These are phyloP conservation scores for Vitis riparia DNA, from an alignment of 164 flowering plant species.

Conservation along the genomic window DNA sequence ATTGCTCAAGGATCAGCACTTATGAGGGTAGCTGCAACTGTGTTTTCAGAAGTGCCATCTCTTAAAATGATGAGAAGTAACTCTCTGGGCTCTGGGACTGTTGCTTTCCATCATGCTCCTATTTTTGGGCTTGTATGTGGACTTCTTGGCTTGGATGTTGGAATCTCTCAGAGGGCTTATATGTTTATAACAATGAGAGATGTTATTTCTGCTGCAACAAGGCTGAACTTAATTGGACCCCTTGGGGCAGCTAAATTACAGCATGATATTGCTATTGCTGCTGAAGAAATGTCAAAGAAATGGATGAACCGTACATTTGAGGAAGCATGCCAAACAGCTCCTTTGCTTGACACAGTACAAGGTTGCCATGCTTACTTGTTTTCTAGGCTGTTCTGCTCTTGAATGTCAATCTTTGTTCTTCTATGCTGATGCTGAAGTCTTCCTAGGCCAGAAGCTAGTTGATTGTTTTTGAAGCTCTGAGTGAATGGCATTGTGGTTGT, in stretches of 20 bases:
- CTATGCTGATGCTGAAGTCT: no score
- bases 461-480: no score
- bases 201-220: constrained; percentile 86
- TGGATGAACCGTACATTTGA: constrained; percentile 72
- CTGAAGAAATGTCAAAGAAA: constrained; percentile 62
- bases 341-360: constrained; percentile 81
- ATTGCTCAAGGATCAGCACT: constrained; percentile 88
- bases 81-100: constrained; percentile 33
- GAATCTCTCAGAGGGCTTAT: constrained; percentile 70
- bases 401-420: constrained; percentile 11
- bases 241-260: constrained; percentile 82
- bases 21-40: constrained; percentile 74
- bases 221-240: constrained; percentile 91
- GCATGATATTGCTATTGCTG: constrained; percentile 68
- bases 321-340: constrained; percentile 85
- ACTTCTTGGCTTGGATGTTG: constrained; percentile 62
- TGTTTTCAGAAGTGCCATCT: constrained; percentile 60
- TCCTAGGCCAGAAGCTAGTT: no score
- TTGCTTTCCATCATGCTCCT: constrained; percentile 86
- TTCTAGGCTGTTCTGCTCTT: constrained; percentile 85
- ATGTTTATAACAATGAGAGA: constrained; percentile 93
- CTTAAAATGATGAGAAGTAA: constrained; percentile 66
- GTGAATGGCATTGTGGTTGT: no score
- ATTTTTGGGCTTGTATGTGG: constrained; percentile 87
- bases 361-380: constrained; percentile 91